Percentiles rank a stretch among this genome's conserved stretches.
Evolutionary conservation across 352 stramenopile species (phyloP).

Genomic region (Globisporangium recalcitrans): DNA sequence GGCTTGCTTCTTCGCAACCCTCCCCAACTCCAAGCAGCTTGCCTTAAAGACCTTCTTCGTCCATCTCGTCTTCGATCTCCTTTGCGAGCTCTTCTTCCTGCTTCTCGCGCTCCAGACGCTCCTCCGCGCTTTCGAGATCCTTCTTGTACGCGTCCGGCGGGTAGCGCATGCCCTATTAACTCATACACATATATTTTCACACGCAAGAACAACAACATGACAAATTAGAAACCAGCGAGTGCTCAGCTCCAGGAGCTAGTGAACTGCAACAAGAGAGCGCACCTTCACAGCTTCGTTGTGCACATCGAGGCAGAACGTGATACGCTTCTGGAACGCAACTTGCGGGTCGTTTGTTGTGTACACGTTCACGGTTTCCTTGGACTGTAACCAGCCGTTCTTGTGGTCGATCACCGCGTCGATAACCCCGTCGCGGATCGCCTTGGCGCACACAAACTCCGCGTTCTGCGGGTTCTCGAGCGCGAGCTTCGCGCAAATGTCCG

Average conservation of each 20-base stretch:
- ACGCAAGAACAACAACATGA: neutral
- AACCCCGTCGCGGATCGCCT: slow-evolving; percentile 97
- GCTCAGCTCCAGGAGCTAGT: no score
- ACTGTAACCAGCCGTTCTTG: slow-evolving; percentile 91
- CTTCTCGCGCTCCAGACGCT: slow-evolving; percentile 90
- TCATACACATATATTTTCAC: neutral
- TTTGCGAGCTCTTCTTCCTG: slow-evolving; percentile 94
- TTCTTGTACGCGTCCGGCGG: slow-evolving; percentile 97
- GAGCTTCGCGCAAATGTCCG: slow-evolving; percentile 93
- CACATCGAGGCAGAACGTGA: slow-evolving; percentile 98
- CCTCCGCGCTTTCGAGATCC: slow-evolving; percentile 90
- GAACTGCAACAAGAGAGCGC: neutral
- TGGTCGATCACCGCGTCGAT: slow-evolving; percentile 98
- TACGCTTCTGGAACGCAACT: slow-evolving; percentile 94
- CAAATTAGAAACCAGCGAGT: no score
- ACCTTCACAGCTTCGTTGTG: slow-evolving; percentile 98
- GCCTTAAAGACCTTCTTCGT: slow-evolving; percentile 81
- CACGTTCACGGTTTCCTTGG: slow-evolving; percentile 82
- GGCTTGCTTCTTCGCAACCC: neutral
- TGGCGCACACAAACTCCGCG: slow-evolving; percentile 97
- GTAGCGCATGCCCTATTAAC: slow-evolving; percentile 90
- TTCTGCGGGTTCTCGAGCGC: slow-evolving; percentile 89
- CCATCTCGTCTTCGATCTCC: slow-evolving; percentile 96
- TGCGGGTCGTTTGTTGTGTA: slow-evolving; percentile 93
- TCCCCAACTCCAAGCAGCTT: neutral